Evolutionary conservation across 495 filamentous ascomycete species (phyloP).

Genomic region (Cairneyella variabilis): DNA sequence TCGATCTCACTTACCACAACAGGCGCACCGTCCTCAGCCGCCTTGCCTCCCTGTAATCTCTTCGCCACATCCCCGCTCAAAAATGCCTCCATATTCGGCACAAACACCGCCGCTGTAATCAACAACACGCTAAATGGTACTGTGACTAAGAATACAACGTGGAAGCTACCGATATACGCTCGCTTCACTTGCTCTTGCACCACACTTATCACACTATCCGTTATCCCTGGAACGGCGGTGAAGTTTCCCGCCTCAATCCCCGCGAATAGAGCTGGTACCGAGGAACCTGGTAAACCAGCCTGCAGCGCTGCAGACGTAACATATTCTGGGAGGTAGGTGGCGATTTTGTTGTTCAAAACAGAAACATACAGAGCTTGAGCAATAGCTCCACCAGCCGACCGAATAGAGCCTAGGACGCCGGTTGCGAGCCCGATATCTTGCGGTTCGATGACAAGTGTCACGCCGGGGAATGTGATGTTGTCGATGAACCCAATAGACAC

Average conservation of each 20-base stretch:
- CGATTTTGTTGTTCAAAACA: slow-evolving; percentile 11
- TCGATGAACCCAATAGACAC: slow-evolving; percentile 32
- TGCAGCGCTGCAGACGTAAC: slow-evolving; percentile 33
- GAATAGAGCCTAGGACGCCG: slow-evolving; percentile 24
- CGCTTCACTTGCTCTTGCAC: slow-evolving; percentile 32
- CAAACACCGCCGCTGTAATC: slow-evolving; percentile 38
- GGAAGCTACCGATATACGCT: slow-evolving; percentile 40
- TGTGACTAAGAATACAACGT: slow-evolving; percentile 43
- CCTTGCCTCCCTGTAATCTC: slow-evolving; percentile 26
- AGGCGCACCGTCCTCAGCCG: not conserved
- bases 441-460: slow-evolving; percentile 29
- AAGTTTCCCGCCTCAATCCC: slow-evolving; percentile 33
- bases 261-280: slow-evolving; percentile 36
- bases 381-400: slow-evolving; percentile 19
- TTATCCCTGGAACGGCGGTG: slow-evolving; percentile 39
- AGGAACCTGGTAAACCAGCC: slow-evolving; percentile 40
- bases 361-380: slow-evolving; percentile 18
- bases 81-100: slow-evolving; percentile 32
- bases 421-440: slow-evolving; percentile 26
- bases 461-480: slow-evolving; percentile 28
- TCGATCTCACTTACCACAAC: no score
- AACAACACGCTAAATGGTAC: slow-evolving; percentile 43
- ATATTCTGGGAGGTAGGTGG: not conserved
- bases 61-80: slow-evolving; percentile 35
- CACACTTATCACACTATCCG: slow-evolving; percentile 30